Conservation (phyloP, 1,284 basidiomycete species). For the Tilletia setariae region DNA sequence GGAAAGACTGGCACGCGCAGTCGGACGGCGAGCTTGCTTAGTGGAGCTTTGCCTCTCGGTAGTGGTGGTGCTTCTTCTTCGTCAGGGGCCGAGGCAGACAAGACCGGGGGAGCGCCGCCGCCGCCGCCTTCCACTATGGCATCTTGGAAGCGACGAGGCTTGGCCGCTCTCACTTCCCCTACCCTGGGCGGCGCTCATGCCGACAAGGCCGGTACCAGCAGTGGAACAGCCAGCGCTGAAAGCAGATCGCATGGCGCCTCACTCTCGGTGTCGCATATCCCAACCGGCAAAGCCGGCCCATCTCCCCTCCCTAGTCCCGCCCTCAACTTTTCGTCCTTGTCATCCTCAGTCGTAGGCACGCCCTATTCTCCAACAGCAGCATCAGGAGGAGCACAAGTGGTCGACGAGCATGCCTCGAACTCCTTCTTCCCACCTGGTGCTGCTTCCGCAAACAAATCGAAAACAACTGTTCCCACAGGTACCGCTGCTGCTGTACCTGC, state of each 20-base stretch:
- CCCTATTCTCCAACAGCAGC: not conserved
- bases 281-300: not conserved
- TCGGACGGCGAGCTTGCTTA: not conserved
- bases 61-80: not conserved
- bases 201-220: too few relatives aligned
- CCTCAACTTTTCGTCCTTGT: not conserved
- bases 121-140: not conserved
- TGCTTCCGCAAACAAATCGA: too few relatives aligned
- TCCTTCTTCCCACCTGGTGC: not conserved
- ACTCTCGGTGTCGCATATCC: too few relatives aligned
- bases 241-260: too few relatives aligned
- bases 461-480: too few relatives aligned
- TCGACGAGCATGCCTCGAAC: not conserved
- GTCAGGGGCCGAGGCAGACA: not conserved
- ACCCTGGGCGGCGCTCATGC: not conserved
- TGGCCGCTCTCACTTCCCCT: conserved; percentile 1
- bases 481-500: too few relatives aligned
- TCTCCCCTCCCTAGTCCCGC: not conserved
- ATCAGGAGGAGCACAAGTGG: not conserved
- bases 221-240: too few relatives aligned
- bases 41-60: not conserved
- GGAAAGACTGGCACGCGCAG: not conserved
- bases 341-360: too few relatives aligned
- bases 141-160: conserved; percentile 8
- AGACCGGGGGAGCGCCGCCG: not conserved